Base-by-base conservation (phyloP, 495 filamentous ascomycete species). In the Friedmanniomyces simplex region DNA sequence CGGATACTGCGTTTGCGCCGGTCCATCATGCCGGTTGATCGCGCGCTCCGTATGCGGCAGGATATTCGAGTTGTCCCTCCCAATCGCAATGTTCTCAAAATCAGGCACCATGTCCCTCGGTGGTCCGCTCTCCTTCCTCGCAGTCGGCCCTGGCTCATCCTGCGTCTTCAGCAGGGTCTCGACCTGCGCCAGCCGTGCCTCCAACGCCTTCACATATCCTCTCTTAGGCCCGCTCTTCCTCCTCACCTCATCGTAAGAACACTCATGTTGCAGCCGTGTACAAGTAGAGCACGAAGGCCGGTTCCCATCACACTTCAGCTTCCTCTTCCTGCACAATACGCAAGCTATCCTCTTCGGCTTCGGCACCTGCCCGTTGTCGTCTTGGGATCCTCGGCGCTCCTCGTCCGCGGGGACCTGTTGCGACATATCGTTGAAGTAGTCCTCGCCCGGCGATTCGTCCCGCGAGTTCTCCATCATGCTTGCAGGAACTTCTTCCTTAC, bases 171-270 rank as follows among this genome's bases (percentile, higher is more conserved):
- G 74, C 36, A 96, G 73, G 16, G 86, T 91, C 72, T 98, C 93
- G 20, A 98, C 93, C 76, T 98, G 94, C 59, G 64, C 68, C 66
- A 99, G 72, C 65, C 94, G 81, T 57, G 94, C 91, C 73, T 97
- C 94, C 67, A 99, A 69, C 52, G 91, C 89, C 76, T 97, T 99
- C 57, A 99, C 94, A 71, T 99, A 97, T 59, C 93, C 93, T 68
- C 94, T 80, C 75, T 97, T 99, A 3, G 93, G 93, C 10, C 93
- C 93, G 70, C 93, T 97, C 78, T 99, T 99, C 73, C 89, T 88
- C 68, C 93, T 82, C 50, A 91, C 85, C 73, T 99, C 93, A 72
- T 97, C 93, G 66, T 96, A 99, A 13, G 87, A 82, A 75, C 93
- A 99, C 54, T 83, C 83, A 73, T 99, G 93, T 37, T 87, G 84